Evolutionary conservation across 148 eudicot species (phyloP).

Genomic region (Salicornia ramosissima): DNA sequence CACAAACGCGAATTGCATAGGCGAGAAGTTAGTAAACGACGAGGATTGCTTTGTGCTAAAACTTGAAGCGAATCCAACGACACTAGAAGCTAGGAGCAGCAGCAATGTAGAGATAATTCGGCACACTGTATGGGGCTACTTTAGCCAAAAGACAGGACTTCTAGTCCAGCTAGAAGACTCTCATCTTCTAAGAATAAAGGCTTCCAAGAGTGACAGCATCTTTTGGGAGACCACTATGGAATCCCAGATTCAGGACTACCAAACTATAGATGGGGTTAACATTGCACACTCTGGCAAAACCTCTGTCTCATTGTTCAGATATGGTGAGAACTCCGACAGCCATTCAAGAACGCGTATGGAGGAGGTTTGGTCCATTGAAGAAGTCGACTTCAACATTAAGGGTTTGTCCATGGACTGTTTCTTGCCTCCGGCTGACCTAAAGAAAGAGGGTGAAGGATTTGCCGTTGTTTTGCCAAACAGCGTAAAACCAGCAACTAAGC

Average conservation of each 20-base stretch:
- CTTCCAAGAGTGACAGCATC: conserved; percentile 47
- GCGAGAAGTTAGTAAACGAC: conserved; percentile 58
- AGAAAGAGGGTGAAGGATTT: conserved; percentile 53
- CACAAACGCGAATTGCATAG: conserved; percentile 65
- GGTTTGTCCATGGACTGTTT: conserved; percentile 74
- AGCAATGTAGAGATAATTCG: conserved; percentile 68
- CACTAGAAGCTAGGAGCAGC: conserved; percentile 70
- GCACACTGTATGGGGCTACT: conserved; percentile 88
- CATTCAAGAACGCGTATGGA: conserved; percentile 76
- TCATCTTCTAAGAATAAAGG: conserved; percentile 65
- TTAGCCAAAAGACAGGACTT: conserved; percentile 88
- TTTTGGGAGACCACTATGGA: conserved; percentile 99
- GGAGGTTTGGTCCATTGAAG: conserved; percentile 81
- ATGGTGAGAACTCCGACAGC: conserved; percentile 57
- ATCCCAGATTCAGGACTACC: conserved; percentile 61
- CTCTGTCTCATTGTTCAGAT: conserved; percentile 55
- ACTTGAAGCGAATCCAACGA: conserved; percentile 59
- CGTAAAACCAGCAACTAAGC: conserved; percentile 16
- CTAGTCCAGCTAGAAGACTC: conserved; percentile 71
- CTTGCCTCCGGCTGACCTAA: conserved; percentile 74
- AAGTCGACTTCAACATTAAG: conserved; percentile 79
- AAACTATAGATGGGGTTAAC: conserved; percentile 67
- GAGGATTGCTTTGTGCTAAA: conserved; percentile 85
- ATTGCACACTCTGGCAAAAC: conserved; percentile 80
- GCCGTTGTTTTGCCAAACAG: conserved; percentile 21